Percentiles rank a stretch among this genome's conserved stretches.
Conservation (phyloP, 1,284 basidiomycete species). For the Apiotrichum montevideense region DNA sequence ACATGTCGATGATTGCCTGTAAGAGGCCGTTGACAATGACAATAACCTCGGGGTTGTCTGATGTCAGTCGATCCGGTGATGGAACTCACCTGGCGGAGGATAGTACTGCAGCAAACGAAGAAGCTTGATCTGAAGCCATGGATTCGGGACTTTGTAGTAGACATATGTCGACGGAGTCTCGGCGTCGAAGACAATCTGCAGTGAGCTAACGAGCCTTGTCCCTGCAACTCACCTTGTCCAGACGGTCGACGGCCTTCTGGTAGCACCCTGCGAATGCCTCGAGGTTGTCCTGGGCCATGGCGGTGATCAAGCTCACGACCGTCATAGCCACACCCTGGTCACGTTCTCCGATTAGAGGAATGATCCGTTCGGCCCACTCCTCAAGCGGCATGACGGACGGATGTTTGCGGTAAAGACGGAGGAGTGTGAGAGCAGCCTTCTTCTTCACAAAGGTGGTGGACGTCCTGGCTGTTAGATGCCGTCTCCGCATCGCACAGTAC, state of each 20-base stretch:
- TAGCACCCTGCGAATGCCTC: constrained; percentile 87
- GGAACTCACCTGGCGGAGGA: constrained; percentile 69
- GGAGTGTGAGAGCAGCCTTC: constrained; percentile 90
- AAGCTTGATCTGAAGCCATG: constrained; percentile 96
- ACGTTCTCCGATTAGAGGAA: constrained; percentile 88
- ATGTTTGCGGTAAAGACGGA: constrained; percentile 91
- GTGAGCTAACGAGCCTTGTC: constrained; percentile 1
- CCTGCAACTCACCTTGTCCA: constrained; percentile 62
- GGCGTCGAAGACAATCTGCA: constrained; percentile 78
- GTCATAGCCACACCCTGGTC: constrained; percentile 92
- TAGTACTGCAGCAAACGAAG: constrained; percentile 92
- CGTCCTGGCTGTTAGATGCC: constrained; percentile 48
- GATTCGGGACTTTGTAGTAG: constrained; percentile 82
- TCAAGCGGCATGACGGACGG: constrained; percentile 85
- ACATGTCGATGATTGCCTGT: constrained; percentile 85
- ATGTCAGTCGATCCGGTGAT: background rate
- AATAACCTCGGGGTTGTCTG: constrained; percentile 76
- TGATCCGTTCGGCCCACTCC: constrained; percentile 93
- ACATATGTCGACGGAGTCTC: constrained; percentile 84
- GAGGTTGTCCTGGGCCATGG: constrained; percentile 87
- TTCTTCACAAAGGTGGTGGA: constrained; percentile 95
- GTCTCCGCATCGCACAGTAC: constrained; percentile 47
- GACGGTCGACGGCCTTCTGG: constrained; percentile 83
- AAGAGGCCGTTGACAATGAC: constrained; percentile 76
- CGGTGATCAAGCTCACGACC: constrained; percentile 88